Percentiles rank a stretch among this genome's conserved stretches.
Conservation (phyloP, 2,329 filamentous ascomycete genomes). For the Colletotrichum nymphaeae region DNA sequence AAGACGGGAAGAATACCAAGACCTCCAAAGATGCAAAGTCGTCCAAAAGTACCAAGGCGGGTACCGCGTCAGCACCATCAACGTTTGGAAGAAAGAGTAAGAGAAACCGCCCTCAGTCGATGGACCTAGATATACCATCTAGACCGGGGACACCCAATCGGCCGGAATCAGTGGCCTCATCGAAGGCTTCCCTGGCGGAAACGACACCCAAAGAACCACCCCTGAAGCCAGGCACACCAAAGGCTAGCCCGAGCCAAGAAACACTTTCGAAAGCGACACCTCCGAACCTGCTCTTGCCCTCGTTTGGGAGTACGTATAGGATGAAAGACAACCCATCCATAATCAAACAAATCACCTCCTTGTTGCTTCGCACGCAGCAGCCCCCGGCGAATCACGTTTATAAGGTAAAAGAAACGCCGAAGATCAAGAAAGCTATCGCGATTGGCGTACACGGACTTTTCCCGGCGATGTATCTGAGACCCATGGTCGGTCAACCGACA, state of each 20-base stretch:
- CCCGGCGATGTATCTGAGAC: conserved; percentile 86
- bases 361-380: conserved; percentile 68
- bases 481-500: conserved; percentile 92
- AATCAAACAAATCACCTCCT: conserved; percentile 71
- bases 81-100: conserved; percentile 54
- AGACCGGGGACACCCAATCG: conserved; percentile 47
- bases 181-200: conserved; percentile 38
- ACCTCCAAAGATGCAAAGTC: conserved; percentile 37
- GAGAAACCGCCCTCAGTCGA: conserved; percentile 57
- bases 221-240: conserved; percentile 27
- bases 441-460: conserved; percentile 97
- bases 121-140: conserved; percentile 56
- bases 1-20: conserved; percentile 42
- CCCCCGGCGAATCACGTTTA: conserved; percentile 77
- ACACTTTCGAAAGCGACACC: conserved; percentile 53
- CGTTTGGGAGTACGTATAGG: conserved; percentile 75
- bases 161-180: conserved; percentile 45
- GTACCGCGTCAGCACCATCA: conserved; percentile 40
- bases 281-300: conserved; percentile 76
- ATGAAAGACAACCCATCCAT: conserved; percentile 77
- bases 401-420: conserved; percentile 74
- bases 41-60: conserved; percentile 38
- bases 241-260: conserved; percentile 45
- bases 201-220: conserved; percentile 34
- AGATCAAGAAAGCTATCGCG: conserved; percentile 86